A percentile compares a stretch with the other conserved stretches of the same genome.
These are phyloP conservation scores for Penicillium olsonii DNA, from an alignment of 2,329 filamentous ascomycete species.

Conservation along the genomic window DNA sequence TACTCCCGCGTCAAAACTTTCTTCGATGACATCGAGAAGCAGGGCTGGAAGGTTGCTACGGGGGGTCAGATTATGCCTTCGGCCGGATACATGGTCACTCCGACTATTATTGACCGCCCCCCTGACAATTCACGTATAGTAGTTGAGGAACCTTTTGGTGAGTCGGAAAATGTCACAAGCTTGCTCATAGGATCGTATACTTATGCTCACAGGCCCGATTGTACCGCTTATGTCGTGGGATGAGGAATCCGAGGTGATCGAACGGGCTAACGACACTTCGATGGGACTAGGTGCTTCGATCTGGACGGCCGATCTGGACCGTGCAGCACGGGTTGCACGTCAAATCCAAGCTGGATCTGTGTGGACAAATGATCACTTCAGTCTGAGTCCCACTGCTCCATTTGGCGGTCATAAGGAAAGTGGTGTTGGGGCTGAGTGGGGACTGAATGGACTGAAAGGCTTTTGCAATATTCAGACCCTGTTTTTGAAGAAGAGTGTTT, in stretches of 20 bases:
- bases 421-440: slow-evolving; percentile 50
- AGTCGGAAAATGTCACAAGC: not conserved
- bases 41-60: slow-evolving; percentile 53
- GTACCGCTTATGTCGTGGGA: slow-evolving; percentile 62
- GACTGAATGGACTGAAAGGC: slow-evolving; percentile 35
- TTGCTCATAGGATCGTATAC: not conserved
- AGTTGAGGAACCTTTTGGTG: slow-evolving; percentile 60
- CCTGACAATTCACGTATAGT: slow-evolving; percentile 56
- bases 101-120: slow-evolving; percentile 59
- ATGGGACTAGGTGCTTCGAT: slow-evolving; percentile 58
- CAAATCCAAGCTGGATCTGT: slow-evolving; percentile 58
- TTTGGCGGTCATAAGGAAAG: slow-evolving; percentile 54
- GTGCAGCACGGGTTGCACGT: slow-evolving; percentile 54
- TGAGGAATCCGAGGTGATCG: slow-evolving; percentile 59
- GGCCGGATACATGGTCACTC: slow-evolving; percentile 56
- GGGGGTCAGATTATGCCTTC: slow-evolving; percentile 45
- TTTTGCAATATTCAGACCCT: slow-evolving; percentile 32
- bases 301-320: slow-evolving; percentile 54
- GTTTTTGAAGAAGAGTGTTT: not conserved
- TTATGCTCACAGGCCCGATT: slow-evolving; percentile 47
- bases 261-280: slow-evolving; percentile 53
- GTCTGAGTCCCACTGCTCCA: slow-evolving; percentile 25
- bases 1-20: slow-evolving; percentile 60
- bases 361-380: slow-evolving; percentile 53
- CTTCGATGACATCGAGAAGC: slow-evolving; percentile 56